phyloP scores from a whole-genome alignment of 805 yeast genomes.

The Hermanozyma aechmeae region DNA sequence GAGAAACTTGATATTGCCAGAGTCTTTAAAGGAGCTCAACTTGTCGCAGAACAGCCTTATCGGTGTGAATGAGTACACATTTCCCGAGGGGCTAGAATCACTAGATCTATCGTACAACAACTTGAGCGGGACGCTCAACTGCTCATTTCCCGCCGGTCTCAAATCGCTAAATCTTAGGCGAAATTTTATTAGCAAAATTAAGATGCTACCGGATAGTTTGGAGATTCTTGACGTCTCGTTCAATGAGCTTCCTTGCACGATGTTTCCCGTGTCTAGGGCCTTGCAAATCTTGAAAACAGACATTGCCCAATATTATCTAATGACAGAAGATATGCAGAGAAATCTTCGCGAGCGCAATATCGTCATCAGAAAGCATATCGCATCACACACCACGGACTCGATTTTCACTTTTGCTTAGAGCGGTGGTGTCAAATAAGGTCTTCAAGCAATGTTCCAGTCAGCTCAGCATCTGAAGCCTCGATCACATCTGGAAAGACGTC shows the following conservation, averaged over 20 bases:
- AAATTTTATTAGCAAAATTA: conserved; percentile 1
- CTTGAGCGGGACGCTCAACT: background rate
- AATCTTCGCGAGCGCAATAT: conserved; percentile 1
- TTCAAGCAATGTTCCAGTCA: conserved; percentile 13
- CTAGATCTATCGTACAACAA: conserved; percentile 3
- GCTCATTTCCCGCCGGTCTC: background rate
- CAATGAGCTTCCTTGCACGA: conserved; percentile 2
- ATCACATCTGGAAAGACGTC: conserved; percentile 12
- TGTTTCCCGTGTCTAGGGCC: conserved; percentile 1
- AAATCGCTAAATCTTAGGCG: conserved; percentile 2
- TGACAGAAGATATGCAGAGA: conserved; percentile 1
- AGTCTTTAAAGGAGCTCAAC: conserved; percentile 1
- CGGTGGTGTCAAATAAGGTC: background rate
- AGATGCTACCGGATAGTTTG: conserved; percentile 2
- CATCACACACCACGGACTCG: conserved; percentile 1
- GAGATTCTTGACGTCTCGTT: conserved; percentile 3
- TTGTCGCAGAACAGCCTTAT: conserved; percentile 2
- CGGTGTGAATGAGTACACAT: background rate
- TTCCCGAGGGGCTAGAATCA: conserved; percentile 1
- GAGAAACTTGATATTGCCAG: conserved; percentile 1
- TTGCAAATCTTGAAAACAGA: conserved; percentile 1
- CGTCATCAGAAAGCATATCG: conserved; percentile 2
- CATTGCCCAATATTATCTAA: conserved; percentile 3
- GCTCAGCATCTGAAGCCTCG: conserved; percentile 26
- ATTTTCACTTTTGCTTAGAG: background rate